A percentile compares a stretch with the other conserved stretches of the same genome.
phyloP scores from a whole-genome alignment of 1,284 basidiomycete species.

The Sporisorium sorghi region DNA sequence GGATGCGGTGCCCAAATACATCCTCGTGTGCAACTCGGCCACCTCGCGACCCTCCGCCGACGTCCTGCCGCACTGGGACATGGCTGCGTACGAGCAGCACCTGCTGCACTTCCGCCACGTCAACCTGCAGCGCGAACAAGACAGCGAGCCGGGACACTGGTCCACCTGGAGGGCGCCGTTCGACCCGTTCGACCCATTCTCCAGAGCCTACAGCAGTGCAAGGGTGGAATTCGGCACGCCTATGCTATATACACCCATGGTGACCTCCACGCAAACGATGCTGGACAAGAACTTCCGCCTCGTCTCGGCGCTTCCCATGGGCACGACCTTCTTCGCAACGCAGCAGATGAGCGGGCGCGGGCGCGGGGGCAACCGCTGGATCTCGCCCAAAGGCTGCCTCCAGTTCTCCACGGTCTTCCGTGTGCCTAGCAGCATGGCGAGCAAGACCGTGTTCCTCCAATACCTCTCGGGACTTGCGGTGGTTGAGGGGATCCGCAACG shows the following conservation, averaged over 20 bases:
- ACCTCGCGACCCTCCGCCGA: slow-evolving; percentile 14
- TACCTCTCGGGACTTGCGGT: slow-evolving; percentile 91
- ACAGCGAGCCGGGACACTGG: slow-evolving; percentile 32
- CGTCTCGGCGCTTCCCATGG: slow-evolving; percentile 78
- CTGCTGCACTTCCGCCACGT: slow-evolving; percentile 31
- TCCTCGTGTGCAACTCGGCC: slow-evolving; percentile 40
- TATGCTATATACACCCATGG: slow-evolving; percentile 85
- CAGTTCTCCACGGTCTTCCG: slow-evolving; percentile 85
- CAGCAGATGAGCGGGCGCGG: slow-evolving; percentile 90
- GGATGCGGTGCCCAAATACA: slow-evolving; percentile 60
- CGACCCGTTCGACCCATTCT: slow-evolving; percentile 39
- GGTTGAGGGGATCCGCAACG: slow-evolving; percentile 79
- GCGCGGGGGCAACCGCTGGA: slow-evolving; percentile 89
- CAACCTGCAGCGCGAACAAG: slow-evolving; percentile 19
- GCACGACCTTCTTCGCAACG: slow-evolving; percentile 84
- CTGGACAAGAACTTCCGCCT: slow-evolving; percentile 86
- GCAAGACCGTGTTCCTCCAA: slow-evolving; percentile 90
- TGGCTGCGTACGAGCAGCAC: slow-evolving; percentile 35
- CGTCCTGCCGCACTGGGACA: slow-evolving; percentile 47
- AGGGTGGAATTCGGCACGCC: slow-evolving; percentile 75
- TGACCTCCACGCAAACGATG: slow-evolving; percentile 95
- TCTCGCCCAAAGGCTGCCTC: slow-evolving; percentile 89
- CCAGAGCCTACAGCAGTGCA: background rate
- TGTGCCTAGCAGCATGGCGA: slow-evolving; percentile 74
- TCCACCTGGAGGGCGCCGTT: slow-evolving; percentile 31